Conservation (phyloP, 495 filamentous ascomycete species). For the Neurospora intermedia region DNA sequence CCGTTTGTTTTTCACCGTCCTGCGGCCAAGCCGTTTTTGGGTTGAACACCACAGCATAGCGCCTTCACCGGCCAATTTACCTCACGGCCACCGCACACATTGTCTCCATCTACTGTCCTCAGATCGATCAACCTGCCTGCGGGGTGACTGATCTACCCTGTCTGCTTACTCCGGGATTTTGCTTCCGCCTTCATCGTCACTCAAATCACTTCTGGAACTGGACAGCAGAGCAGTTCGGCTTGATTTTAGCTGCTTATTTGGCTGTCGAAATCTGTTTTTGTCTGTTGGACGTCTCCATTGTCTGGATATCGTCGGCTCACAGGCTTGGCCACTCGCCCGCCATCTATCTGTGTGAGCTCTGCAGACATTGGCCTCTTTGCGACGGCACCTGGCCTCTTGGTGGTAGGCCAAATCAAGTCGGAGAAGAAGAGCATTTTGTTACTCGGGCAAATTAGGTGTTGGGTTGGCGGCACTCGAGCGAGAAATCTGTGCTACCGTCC, state of each 20-base stretch:
- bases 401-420: not conserved
- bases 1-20: not conserved
- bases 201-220: not conserved
- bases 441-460: not conserved
- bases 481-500: conserved; percentile 9
- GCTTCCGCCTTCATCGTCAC: not conserved
- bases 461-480: conserved; percentile 15
- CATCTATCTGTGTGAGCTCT: not conserved
- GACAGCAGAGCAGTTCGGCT: not conserved
- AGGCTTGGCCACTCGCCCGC: not conserved
- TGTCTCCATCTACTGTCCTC: not conserved
- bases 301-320: not conserved
- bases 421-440: not conserved
- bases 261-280: not conserved
- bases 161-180: not conserved
- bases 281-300: not conserved
- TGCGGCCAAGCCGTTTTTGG: not conserved
- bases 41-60: not conserved
- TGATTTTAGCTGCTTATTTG: not conserved
- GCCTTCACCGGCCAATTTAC: not conserved
- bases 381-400: not conserved
- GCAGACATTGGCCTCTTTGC: not conserved
- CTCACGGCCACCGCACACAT: not conserved
- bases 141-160: not conserved
- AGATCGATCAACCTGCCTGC: not conserved